phyloP scores from a whole-genome alignment of 2,329 filamentous ascomycete species.

The Tolypocladium nubicola region DNA sequence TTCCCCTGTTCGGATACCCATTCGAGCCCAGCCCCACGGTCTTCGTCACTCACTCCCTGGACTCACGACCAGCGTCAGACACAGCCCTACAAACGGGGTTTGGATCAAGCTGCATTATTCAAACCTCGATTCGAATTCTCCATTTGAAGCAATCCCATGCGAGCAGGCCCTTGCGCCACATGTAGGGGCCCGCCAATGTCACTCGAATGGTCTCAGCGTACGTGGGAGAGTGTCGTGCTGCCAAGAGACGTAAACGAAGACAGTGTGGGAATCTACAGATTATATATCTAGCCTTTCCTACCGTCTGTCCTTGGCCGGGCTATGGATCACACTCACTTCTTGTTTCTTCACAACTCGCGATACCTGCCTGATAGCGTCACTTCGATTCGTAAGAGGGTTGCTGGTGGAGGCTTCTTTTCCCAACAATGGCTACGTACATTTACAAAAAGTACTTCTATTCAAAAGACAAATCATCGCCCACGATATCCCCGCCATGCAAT shows the following conservation, averaged over 20 bases:
- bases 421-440: not conserved
- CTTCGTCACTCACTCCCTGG: not conserved
- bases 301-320: not conserved
- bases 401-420: not conserved
- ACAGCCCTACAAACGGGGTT: not conserved
- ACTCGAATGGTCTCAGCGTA: not conserved
- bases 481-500: slow-evolving; percentile 5
- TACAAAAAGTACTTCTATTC: not conserved
- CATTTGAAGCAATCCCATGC: not conserved
- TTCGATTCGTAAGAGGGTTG: not conserved
- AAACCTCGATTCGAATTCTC: not conserved
- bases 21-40: not conserved
- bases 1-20: not conserved
- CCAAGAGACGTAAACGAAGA: not conserved
- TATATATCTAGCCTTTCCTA: not conserved
- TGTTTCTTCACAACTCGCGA: not conserved
- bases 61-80: not conserved
- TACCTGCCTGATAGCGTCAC: not conserved
- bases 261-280: not conserved
- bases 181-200: not conserved
- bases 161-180: not conserved
- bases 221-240: not conserved
- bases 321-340: not conserved
- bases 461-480: not conserved
- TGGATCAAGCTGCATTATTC: not conserved